Evolutionary conservation across 83 land plant species (phyloP), one percentile per base, ranked within the genome.

Genomic region (Picea engelmannii): DNA sequence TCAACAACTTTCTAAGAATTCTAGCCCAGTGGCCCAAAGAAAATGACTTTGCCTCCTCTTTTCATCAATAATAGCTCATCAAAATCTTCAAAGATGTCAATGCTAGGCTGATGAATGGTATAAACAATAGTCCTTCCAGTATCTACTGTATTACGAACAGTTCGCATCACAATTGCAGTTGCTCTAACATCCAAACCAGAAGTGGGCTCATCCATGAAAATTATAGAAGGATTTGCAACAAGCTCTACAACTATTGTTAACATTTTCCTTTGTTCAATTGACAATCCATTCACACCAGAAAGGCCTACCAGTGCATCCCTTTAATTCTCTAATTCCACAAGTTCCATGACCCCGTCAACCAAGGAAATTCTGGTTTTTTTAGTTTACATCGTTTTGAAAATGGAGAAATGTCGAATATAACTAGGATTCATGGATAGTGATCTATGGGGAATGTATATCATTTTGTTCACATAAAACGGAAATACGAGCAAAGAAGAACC

Each of bases 11-110:
- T 82, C 0, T 69, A 66, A 4, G 92, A 87, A 59, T 83, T 59
- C 20, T 9, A 49, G 42, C 92, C 92, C 67, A 90, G 71, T 40
- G 87, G 81, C 47, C 92, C 92, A 8, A 79, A 78, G 73, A 87
- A 90, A 47, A 90, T 87, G 2, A 90, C 81, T 27, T 85, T 84
- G 13, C 92, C 92, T 81, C 92, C 88, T 55, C 81, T 83, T 71
- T 90, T 90, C 90, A 90, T 78, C 20, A 90, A 31, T 1, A 31
- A 31, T 31, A n/a, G n/a, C 49, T 44, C 49, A 8, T 44, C 49
- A 44, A 44, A 44, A 44, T 0, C 49, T 44, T 44, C 49, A 44
- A 44, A 44, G 9, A 31, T 31, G 35, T 31, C 35, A 31, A 31
- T 31, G 2, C 35, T 31, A 31, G 35, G 35, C 35, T 31, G 35